These are phyloP conservation scores for Colletotrichum lentis DNA, from an alignment of 2,329 filamentous ascomycete genomes.

Conservation along the genomic window DNA sequence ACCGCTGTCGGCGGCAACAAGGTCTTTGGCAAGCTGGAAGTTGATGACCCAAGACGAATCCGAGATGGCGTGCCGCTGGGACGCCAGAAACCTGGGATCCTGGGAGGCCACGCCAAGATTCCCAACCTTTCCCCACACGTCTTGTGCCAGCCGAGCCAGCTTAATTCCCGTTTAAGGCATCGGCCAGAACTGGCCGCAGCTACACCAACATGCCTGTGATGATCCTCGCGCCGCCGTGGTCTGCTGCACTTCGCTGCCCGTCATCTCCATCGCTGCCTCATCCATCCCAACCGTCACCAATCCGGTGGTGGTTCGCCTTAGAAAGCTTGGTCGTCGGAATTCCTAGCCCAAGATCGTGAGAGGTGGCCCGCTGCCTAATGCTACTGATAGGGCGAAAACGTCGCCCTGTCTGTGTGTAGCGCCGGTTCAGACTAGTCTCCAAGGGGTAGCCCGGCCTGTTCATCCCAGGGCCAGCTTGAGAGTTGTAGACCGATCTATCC, in stretches of 20 bases:
- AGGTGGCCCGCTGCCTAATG: constrained; percentile 31
- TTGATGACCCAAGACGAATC: constrained; percentile 35
- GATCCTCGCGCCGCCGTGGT: constrained; percentile 31
- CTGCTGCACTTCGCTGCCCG: constrained; percentile 21
- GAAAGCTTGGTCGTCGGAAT: constrained; percentile 22
- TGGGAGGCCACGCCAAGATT: constrained; percentile 34
- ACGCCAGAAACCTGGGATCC: constrained; percentile 32
- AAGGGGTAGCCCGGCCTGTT: constrained; percentile 33
- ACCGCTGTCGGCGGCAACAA: not conserved
- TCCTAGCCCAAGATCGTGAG: constrained; percentile 12
- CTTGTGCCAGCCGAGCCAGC: constrained; percentile 32
- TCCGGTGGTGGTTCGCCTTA: constrained; percentile 5
- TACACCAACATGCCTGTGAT: constrained; percentile 35
- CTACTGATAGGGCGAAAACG: constrained; percentile 17
- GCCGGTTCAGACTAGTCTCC: constrained; percentile 23
- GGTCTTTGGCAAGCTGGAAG: constrained; percentile 7
- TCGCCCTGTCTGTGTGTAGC: constrained; percentile 33
- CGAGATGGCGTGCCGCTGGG: constrained; percentile 34
- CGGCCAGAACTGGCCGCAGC: constrained; percentile 28
- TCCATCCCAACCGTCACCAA: constrained; percentile 2
- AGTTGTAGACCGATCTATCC: constrained; percentile 23
- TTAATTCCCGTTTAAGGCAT: constrained; percentile 36
- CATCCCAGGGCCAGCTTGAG: constrained; percentile 16
- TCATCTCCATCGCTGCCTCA: not conserved
- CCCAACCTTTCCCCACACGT: constrained; percentile 38